phyloP scores from a whole-genome alignment of 305 asterid species.

The Ajuga reptans region DNA sequence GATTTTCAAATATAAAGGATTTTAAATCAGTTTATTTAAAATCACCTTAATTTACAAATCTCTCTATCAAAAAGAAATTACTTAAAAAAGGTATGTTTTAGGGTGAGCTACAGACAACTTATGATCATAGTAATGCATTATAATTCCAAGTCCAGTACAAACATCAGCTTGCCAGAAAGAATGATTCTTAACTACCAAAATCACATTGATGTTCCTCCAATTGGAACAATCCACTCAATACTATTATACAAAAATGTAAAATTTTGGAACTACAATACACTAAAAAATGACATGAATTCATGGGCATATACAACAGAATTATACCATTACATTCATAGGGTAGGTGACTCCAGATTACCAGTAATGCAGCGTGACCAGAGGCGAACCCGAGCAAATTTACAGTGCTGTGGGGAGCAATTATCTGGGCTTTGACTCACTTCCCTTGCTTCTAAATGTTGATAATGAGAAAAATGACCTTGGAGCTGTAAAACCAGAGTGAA shows the following conservation, averaged over 20 bases:
- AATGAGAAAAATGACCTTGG: constrained; percentile 88
- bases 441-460: constrained; percentile 87
- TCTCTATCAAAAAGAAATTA: no score
- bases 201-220: constrained; percentile 42
- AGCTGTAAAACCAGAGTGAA: constrained; percentile 24
- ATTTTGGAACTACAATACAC: constrained; percentile 28
- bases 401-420: constrained; percentile 19
- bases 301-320: constrained; percentile 26
- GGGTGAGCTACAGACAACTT: neutral
- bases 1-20: no score
- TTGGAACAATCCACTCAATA: constrained; percentile 39
- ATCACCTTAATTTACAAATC: no score
- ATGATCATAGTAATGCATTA: neutral
- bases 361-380: constrained; percentile 15
- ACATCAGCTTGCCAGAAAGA: constrained; percentile 28
- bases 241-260: constrained; percentile 31
- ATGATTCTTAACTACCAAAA: constrained; percentile 44
- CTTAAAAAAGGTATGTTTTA: no score
- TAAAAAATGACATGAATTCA: constrained; percentile 20
- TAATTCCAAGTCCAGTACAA: constrained; percentile 1
- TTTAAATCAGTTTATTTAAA: no score
- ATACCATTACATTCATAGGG: constrained; percentile 16
- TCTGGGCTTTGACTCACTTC: constrained; percentile 77
- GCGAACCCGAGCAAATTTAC: constrained; percentile 25
- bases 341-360: constrained; percentile 18